Evolutionary conservation across 1,284 basidiomycete genomes (phyloP), one percentile per base, ranked within the genome.

Genomic region (Lentinula novae-zelandiae): DNA sequence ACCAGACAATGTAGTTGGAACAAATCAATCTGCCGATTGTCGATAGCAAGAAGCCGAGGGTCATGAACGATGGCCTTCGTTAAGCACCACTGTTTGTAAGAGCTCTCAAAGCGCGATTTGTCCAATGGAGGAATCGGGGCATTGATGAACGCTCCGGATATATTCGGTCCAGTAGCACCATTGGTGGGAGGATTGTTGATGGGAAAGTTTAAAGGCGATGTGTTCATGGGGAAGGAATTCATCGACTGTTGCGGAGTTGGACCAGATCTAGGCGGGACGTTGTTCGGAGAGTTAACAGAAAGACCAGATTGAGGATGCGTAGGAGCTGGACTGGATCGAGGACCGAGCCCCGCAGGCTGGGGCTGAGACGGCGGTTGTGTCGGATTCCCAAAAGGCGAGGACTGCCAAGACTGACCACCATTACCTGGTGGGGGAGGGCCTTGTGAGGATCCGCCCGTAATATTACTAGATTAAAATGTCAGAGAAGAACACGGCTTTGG

Each of bases 1-100:
- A 90, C 86, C 48, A 78, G 69, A 51, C 69, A 69, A 68, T 91
- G 87, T 48, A 91, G 70, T 38, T 71, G 65, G 70, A 85, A 77
- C 31, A 89, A 68, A 66, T 87, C 85, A 22, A 91, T 79, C 38
- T 62, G 69, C 46, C 81, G 77, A 51, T 75, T 76, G 1, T 89
- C 86, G 49, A 82, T 72, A 38, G 70, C 72, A 64, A 84, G 61
- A 40, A 81, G 63, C 1, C 73, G 74, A 48, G 69, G 66, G 58
- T 80, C 78, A n/a, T 76, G 66, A 36, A 74, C 74, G 39, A 81
- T 65, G 8, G 67, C 67, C 53, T 78, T 77, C 40, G 70, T 78
- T 57, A 65, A 60, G 62, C 78, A 78, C 63, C 77, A 88, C n/a
- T 69, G 76, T 57, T 75, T 74, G 66, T 82, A 85, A 5, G 78